Evolutionary conservation across 495 filamentous ascomycete genomes (phyloP).

Genomic region (Oidiodendron maius): DNA sequence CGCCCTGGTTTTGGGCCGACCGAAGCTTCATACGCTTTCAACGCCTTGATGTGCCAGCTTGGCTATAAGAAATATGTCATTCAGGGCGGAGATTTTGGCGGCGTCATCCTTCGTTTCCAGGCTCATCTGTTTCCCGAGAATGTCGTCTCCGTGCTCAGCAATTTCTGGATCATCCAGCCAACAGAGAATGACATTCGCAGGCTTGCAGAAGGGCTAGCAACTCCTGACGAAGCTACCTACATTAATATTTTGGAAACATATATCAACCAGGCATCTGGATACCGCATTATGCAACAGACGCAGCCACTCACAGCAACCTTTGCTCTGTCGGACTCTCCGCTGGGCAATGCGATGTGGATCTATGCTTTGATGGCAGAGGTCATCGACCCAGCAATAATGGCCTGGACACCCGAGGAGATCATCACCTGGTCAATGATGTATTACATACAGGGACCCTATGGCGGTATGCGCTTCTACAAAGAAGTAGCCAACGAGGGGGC

Average conservation of each 20-base stretch:
- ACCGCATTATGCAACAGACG: neutral
- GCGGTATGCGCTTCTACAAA: neutral
- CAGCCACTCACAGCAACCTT: neutral
- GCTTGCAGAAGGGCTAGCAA: neutral
- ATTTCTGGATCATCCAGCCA: constrained; percentile 1
- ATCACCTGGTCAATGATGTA: constrained; percentile 4
- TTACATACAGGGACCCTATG: neutral
- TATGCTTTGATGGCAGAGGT: neutral
- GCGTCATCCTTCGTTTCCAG: constrained; percentile 22
- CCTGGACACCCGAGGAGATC: neutral
- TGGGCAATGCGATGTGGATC: neutral
- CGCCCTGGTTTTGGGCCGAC: constrained; percentile 21
- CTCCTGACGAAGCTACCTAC: neutral
- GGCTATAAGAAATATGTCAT: constrained; percentile 25
- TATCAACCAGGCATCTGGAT: neutral
- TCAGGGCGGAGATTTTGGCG: constrained; percentile 27
- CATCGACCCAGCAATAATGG: neutral
- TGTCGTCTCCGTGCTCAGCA: constrained; percentile 19
- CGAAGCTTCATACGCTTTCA: constrained; percentile 14
- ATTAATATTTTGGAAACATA: neutral
- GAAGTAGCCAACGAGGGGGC: neutral
- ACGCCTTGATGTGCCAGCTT: constrained; percentile 22
- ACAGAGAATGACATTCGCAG: neutral
- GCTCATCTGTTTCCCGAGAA: constrained; percentile 22
- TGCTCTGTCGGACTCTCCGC: neutral